Conservation (phyloP, 2,329 filamentous ascomycete genomes). For the Lasiodiplodia citricola region DNA sequence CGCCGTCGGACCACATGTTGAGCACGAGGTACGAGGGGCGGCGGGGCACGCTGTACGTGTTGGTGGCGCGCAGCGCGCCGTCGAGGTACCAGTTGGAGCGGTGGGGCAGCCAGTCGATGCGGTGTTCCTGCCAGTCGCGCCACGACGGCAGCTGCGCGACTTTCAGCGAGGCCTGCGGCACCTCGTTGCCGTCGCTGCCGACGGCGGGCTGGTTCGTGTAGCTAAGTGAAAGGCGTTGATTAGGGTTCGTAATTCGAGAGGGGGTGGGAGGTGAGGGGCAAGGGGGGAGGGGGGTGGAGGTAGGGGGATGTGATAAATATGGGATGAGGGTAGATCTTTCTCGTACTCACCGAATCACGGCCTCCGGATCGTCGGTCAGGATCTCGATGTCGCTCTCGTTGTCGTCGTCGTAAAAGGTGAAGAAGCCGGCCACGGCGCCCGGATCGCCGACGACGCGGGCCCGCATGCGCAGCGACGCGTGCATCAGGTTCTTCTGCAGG, state of each 20-base stretch:
- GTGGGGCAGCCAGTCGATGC: conserved; percentile 64
- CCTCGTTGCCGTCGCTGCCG: conserved; percentile 50
- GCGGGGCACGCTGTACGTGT: conserved; percentile 61
- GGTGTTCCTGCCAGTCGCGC: conserved; percentile 64
- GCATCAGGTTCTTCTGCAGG: conserved; percentile 50
- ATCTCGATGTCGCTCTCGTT: conserved; percentile 62
- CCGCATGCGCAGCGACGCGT: conserved; percentile 55
- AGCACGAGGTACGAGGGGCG: conserved; percentile 60
- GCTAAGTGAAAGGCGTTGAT: neutral
- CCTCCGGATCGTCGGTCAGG: conserved; percentile 52
- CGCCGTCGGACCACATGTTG: conserved; percentile 67
- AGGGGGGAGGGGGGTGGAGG: neutral
- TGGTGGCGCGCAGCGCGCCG: conserved; percentile 56
- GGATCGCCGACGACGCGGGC: conserved; percentile 51
- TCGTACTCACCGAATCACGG: conserved; percentile 42
- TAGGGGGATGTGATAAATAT: neutral
- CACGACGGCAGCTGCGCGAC: conserved; percentile 56
- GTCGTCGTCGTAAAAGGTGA: conserved; percentile 54
- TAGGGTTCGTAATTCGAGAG: neutral
- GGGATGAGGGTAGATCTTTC: neutral
- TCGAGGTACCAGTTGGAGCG: conserved; percentile 63
- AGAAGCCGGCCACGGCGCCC: conserved; percentile 62
- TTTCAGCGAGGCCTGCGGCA: conserved; percentile 56
- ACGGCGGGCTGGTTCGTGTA: conserved; percentile 68
- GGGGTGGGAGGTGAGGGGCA: neutral